Conservation (phyloP, 2,329 filamentous ascomycete genomes). For the Coniochaeta sp. region DNA sequence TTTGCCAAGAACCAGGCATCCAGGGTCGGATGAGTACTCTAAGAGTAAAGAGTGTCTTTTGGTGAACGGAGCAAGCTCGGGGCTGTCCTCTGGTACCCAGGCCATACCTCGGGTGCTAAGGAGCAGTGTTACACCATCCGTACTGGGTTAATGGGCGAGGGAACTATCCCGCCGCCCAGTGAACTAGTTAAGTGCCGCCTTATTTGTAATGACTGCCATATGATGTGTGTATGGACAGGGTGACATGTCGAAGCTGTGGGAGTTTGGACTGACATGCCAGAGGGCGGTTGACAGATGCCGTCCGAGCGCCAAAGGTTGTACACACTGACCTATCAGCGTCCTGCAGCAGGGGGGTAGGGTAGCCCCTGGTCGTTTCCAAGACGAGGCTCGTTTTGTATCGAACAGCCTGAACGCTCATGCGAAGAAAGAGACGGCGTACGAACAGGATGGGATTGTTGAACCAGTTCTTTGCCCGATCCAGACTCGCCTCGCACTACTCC, state of each 20-base stretch:
- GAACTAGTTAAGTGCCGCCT: not conserved
- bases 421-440: not conserved
- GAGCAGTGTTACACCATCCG: not conserved
- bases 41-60: not conserved
- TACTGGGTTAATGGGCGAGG: not conserved
- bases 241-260: not conserved
- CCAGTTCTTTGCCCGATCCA: not conserved
- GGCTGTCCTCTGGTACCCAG: not conserved
- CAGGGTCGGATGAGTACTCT: not conserved
- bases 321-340: not conserved
- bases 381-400: conserved; percentile 1
- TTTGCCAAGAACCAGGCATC: not conserved
- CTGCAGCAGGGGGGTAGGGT: not conserved
- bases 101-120: not conserved
- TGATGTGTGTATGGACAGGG: not conserved
- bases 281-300: not conserved
- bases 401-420: conserved; percentile 1
- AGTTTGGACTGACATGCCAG: not conserved
- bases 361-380: not conserved
- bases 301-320: not conserved
- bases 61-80: not conserved
- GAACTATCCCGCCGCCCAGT: not conserved
- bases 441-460: not conserved
- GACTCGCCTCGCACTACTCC: not conserved
- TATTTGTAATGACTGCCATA: not conserved